phyloP scores from a whole-genome alignment of 2,329 filamentous ascomycete species.

The Fusarium chlamydosporum region DNA sequence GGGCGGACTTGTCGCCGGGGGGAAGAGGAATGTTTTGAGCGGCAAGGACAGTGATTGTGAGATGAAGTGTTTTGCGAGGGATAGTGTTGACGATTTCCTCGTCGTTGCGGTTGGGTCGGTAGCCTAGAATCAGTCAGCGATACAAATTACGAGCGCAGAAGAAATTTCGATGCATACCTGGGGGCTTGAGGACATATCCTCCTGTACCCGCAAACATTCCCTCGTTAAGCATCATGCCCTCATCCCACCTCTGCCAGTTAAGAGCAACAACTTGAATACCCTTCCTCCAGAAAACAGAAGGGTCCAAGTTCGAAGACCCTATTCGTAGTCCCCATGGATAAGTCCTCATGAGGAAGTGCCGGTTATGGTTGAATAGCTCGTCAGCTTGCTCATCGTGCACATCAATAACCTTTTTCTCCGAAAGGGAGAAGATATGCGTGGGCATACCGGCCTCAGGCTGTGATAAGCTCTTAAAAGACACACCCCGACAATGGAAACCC shows the following conservation, averaged over 20 bases:
- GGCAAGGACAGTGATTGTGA: constrained; percentile 81
- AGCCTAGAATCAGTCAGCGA: constrained; percentile 47
- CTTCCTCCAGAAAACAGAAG: constrained; percentile 86
- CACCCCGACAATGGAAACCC: constrained; percentile 86
- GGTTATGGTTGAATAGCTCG: constrained; percentile 84
- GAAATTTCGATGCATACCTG: constrained; percentile 60
- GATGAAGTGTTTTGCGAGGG: constrained; percentile 71
- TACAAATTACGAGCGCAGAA: neutral
- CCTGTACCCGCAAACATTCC: constrained; percentile 87
- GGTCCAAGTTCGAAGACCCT: constrained; percentile 88
- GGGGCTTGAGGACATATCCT: constrained; percentile 90
- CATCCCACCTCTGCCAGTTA: constrained; percentile 93
- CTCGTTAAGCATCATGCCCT: constrained; percentile 96
- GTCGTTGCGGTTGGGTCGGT: constrained; percentile 50
- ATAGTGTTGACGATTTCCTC: constrained; percentile 53
- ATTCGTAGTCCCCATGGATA: constrained; percentile 89
- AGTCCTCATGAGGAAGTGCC: constrained; percentile 84
- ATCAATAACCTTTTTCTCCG: constrained; percentile 74
- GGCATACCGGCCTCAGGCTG: constrained; percentile 78
- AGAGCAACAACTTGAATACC: constrained; percentile 92
- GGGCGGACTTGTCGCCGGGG: constrained; percentile 62
- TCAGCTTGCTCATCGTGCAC: constrained; percentile 65
- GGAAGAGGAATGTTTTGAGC: constrained; percentile 82
- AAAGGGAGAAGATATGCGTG: constrained; percentile 77
- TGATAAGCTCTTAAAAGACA: constrained; percentile 83